These are phyloP conservation scores for Dendrobium nobile DNA, from an alignment of 106 monocot species.

Conservation along the genomic window DNA sequence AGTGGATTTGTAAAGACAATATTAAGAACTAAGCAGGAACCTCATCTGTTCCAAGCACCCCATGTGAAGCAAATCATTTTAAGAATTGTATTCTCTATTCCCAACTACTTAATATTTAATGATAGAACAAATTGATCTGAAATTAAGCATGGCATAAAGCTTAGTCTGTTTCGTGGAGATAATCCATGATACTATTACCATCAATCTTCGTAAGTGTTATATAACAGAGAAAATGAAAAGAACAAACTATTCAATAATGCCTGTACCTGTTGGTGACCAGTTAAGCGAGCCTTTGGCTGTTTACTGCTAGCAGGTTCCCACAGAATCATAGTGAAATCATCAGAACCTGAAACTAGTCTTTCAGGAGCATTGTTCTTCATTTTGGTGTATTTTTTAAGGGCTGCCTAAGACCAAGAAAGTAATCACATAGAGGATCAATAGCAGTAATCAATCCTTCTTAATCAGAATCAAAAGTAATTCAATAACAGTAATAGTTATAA, in stretches of 20 bases:
- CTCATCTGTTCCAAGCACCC: background rate
- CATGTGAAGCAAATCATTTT: background rate
- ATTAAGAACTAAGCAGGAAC: too few species aligned
- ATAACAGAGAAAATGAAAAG: background rate
- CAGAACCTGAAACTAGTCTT: slow-evolving; percentile 91
- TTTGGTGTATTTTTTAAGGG: slow-evolving; percentile 71
- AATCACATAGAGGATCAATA: background rate
- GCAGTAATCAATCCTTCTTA: background rate
- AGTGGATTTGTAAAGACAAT: background rate
- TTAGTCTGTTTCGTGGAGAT: background rate
- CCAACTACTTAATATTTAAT: background rate
- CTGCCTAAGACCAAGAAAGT: slow-evolving; percentile 40
- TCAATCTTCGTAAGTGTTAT: background rate
- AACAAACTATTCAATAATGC: background rate
- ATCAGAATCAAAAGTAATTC: background rate
- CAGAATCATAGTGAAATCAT: slow-evolving; percentile 91
- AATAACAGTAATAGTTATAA: background rate
- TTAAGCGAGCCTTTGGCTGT: slow-evolving; percentile 81
- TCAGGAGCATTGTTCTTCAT: slow-evolving; percentile 90
- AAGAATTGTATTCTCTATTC: background rate
- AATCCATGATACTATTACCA: background rate
- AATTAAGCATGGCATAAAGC: slow-evolving; percentile 1
- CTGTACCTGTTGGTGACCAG: slow-evolving; percentile 88
- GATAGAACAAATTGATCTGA: background rate
- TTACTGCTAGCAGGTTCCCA: slow-evolving; percentile 86